Percentiles rank a stretch among this genome's conserved stretches.
phyloP scores from a whole-genome alignment of 2,329 filamentous ascomycete species.

The Juglanconis oblonga region DNA sequence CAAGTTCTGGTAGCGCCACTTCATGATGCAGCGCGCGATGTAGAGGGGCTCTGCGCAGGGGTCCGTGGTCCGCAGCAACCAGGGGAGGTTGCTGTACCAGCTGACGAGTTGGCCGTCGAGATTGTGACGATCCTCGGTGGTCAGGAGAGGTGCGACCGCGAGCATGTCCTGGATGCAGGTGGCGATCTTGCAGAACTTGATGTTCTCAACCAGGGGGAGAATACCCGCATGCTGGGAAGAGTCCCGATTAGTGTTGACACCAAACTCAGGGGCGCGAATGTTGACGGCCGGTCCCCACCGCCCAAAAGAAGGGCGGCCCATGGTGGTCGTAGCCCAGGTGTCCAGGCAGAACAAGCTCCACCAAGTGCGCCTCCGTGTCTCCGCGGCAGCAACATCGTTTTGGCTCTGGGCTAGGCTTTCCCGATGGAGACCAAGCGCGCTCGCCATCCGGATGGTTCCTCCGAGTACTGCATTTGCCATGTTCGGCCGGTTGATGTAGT shows the following conservation, averaged over 20 bases:
- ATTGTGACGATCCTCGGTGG: constrained; percentile 61
- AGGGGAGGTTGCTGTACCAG: constrained; percentile 71
- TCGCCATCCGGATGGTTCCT: constrained; percentile 71
- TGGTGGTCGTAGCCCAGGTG: constrained; percentile 69
- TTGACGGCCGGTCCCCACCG: constrained; percentile 67
- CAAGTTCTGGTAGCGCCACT: constrained; percentile 78
- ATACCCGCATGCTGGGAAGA: constrained; percentile 61
- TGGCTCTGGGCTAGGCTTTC: constrained; percentile 48
- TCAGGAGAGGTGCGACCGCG: constrained; percentile 65
- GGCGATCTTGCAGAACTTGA: constrained; percentile 76
- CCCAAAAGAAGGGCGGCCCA: constrained; percentile 68
- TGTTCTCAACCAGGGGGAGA: constrained; percentile 71
- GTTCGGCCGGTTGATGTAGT: constrained; percentile 75
- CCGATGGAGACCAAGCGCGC: constrained; percentile 67
- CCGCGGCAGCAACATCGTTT: constrained; percentile 50
- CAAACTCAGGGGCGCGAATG: constrained; percentile 58
- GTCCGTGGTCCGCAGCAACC: constrained; percentile 61
- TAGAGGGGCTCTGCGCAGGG: constrained; percentile 69
- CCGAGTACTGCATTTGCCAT: constrained; percentile 73
- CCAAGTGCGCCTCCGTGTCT: constrained; percentile 67
- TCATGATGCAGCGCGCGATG: constrained; percentile 71
- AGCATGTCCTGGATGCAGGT: constrained; percentile 75
- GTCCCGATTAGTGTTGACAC: constrained; percentile 43
- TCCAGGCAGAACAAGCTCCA: constrained; percentile 74
- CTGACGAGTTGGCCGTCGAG: constrained; percentile 67